A percentile compares a stretch with the other conserved stretches of the same genome.
These are phyloP conservation scores for Argentina anserina DNA, from an alignment of 306 rosid genomes.

Conservation along the genomic window DNA sequence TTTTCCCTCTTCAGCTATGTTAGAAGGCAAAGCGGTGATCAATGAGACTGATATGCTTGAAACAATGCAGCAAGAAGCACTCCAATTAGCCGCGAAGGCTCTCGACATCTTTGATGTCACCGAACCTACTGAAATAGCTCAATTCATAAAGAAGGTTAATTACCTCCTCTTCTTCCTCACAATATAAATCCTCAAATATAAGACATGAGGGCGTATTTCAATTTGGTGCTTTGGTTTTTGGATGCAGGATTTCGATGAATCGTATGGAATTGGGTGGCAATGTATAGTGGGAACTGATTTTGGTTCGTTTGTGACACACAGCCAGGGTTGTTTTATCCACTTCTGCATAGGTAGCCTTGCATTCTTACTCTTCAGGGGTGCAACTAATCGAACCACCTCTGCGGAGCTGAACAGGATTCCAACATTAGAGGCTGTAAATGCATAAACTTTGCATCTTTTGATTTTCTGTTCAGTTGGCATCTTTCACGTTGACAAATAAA, in stretches of 20 bases:
- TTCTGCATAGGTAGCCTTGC: conserved; percentile 68
- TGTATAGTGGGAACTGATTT: conserved; percentile 89
- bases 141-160: conserved; percentile 64
- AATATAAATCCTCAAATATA: background rate
- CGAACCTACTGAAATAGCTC: conserved; percentile 70
- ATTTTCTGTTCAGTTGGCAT: background rate
- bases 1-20: conserved; percentile 32
- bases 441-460: conserved; percentile 16
- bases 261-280: conserved; percentile 76
- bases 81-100: conserved; percentile 65
- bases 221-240: background rate
- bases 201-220: background rate
- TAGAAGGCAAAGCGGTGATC: conserved; percentile 84
- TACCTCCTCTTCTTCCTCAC: background rate
- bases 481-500: conserved; percentile 4
- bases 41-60: conserved; percentile 83
- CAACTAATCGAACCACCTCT: conserved; percentile 30
- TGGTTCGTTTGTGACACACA: conserved; percentile 81
- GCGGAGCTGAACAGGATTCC: conserved; percentile 34
- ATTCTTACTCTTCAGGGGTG: conserved; percentile 67
- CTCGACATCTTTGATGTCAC: conserved; percentile 70
- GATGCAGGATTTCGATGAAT: conserved; percentile 67
- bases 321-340: conserved; percentile 65
- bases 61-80: conserved; percentile 68
- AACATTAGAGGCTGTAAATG: conserved; percentile 27